phyloP scores from a whole-genome alignment of 345 rosid genomes.

The Sisymbrium altissimum region DNA sequence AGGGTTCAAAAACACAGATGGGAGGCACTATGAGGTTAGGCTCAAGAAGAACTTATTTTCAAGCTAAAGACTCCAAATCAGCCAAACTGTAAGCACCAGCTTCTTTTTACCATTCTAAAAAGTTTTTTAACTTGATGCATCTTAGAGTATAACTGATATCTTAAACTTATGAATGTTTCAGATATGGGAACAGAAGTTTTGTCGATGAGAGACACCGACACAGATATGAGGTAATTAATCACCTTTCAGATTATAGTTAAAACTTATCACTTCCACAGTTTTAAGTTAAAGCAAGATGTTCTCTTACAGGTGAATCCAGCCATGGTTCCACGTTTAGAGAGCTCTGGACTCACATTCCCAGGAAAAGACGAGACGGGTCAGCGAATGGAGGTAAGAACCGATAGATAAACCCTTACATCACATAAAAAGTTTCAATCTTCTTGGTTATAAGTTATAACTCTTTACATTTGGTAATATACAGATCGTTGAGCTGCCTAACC shows the following conservation, averaged over 20 bases:
- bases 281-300: not conserved
- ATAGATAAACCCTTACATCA: not conserved
- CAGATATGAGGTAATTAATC: slow-evolving; percentile 72
- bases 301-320: slow-evolving; percentile 77
- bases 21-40: slow-evolving; percentile 44
- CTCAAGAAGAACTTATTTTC: slow-evolving; percentile 37
- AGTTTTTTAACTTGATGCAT: slow-evolving; percentile 1
- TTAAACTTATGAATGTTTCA: slow-evolving; percentile 25
- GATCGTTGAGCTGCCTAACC: slow-evolving; percentile 64
- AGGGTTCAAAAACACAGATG: slow-evolving; percentile 40
- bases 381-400: slow-evolving; percentile 75
- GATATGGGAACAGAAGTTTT: slow-evolving; percentile 66
- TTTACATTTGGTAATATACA: slow-evolving; percentile 33
- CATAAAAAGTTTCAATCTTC: not conserved
- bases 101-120: not conserved
- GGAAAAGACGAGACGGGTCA: slow-evolving; percentile 85
- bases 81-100: slow-evolving; percentile 32
- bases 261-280: not conserved
- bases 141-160: not conserved
- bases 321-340: slow-evolving; percentile 69
- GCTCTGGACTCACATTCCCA: slow-evolving; percentile 71
- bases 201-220: slow-evolving; percentile 96
- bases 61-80: slow-evolving; percentile 34
- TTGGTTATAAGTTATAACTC: not conserved
- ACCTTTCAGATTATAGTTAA: not conserved